Evolutionary conservation across 768 basidiomycete species (phyloP).

Genomic region (Mycena rebaudengoi): DNA sequence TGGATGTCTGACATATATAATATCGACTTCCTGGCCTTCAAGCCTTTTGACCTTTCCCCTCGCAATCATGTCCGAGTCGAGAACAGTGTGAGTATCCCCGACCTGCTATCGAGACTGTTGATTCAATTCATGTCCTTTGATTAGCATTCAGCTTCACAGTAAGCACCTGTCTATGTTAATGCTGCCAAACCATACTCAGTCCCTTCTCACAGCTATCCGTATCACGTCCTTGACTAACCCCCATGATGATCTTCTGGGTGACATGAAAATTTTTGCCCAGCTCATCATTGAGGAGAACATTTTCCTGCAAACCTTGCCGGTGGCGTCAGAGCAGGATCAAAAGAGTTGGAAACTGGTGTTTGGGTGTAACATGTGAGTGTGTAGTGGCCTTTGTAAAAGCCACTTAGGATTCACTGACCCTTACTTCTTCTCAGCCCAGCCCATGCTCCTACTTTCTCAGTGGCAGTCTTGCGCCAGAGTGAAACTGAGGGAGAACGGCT

Average conservation of each 20-base stretch:
- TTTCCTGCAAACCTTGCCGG: not conserved
- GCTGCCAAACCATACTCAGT: not conserved
- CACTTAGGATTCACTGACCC: not conserved
- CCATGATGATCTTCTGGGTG: not conserved
- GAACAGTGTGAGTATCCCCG: too few species aligned
- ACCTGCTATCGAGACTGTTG: too few species aligned
- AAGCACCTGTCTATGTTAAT: not conserved
- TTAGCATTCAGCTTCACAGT: too few species aligned
- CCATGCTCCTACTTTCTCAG: not conserved
- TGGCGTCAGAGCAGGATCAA: not conserved
- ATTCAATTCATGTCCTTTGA: too few species aligned
- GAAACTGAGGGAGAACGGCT: too few species aligned
- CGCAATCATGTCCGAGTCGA: constrained; percentile 5
- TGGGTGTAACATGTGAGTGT: not conserved
- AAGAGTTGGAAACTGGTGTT: not conserved
- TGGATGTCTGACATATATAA: constrained; percentile 7
- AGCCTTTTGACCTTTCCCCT: constrained; percentile 2
- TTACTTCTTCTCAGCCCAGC: not conserved
- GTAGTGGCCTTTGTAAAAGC: not conserved
- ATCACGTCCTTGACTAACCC: not conserved
- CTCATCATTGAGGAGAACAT: not conserved
- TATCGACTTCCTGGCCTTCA: constrained; percentile 3
- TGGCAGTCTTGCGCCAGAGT: not conserved
- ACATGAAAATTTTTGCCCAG: not conserved
- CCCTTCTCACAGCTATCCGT: not conserved